Conservation (phyloP, 2,329 filamentous ascomycete genomes). For the Cladosporium cucumerinum region DNA sequence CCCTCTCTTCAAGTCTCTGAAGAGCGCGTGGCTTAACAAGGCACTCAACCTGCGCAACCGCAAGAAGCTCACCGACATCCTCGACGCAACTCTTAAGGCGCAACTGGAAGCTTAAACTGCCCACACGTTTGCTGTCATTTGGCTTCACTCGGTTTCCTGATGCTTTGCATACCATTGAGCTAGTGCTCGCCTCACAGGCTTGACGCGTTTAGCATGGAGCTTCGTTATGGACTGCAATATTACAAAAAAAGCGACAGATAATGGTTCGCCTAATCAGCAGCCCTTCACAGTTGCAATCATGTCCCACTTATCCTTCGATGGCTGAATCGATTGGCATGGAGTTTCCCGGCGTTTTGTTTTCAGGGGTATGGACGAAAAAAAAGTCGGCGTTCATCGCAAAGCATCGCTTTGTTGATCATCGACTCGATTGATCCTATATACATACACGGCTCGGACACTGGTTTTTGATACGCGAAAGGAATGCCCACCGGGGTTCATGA, state of each 20-base stretch:
- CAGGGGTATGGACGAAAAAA: background rate
- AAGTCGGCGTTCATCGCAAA: slow-evolving; percentile 12
- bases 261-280: slow-evolving; percentile 8
- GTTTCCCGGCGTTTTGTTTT: slow-evolving; percentile 9
- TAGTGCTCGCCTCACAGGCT: slow-evolving; percentile 7
- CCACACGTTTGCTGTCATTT: background rate
- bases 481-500: background rate
- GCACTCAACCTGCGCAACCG: slow-evolving; percentile 55
- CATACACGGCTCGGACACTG: background rate
- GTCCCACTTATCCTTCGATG: background rate
- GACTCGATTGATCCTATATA: background rate
- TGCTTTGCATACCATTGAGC: background rate
- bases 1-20: slow-evolving; percentile 51
- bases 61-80: slow-evolving; percentile 53
- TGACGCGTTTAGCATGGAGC: background rate
- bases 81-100: slow-evolving; percentile 51
- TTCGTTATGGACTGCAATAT: background rate
- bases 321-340: background rate
- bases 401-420: background rate
- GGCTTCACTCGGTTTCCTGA: background rate
- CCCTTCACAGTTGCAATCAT: background rate
- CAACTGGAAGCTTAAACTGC: slow-evolving; percentile 45
- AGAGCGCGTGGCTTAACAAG: slow-evolving; percentile 53
- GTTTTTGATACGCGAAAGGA: background rate
- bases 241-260: background rate